A percentile compares a stretch with the other conserved stretches of the same genome.
These are phyloP conservation scores for Phytopythium montanum DNA, from an alignment of 352 stramenopile species.

Conservation along the genomic window DNA sequence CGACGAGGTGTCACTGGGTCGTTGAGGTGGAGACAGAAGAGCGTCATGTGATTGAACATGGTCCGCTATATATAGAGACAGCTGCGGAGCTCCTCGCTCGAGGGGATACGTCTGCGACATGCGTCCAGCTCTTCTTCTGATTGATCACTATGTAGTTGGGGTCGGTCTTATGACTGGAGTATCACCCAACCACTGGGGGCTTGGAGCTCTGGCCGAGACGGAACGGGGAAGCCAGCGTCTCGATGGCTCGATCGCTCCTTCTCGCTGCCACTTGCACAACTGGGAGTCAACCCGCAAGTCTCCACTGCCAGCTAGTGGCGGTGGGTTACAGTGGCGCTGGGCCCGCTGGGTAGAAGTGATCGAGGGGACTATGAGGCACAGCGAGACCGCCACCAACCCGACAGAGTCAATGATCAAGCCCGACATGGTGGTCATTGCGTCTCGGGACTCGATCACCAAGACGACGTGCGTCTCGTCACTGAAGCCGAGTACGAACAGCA, in stretches of 20 bases:
- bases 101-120: not conserved
- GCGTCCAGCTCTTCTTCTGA: not conserved
- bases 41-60: not conserved
- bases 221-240: not conserved
- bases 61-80: not conserved
- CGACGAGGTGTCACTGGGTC: too few relatives aligned
- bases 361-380: not conserved
- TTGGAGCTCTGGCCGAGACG: not conserved
- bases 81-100: not conserved
- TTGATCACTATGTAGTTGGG: not conserved
- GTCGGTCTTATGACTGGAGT: conserved; percentile 4
- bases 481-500: not conserved
- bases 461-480: not conserved
- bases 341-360: not conserved
- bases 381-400: not conserved
- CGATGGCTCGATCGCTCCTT: not conserved
- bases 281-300: not conserved
- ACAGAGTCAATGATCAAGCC: not conserved
- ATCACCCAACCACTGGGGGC: conserved; percentile 1
- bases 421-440: not conserved
- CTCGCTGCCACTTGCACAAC: not conserved
- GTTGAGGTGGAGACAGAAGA: too few relatives aligned
- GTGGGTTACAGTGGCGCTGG: not conserved
- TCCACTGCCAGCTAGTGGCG: not conserved
- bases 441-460: not conserved